A percentile compares a stretch with the other conserved stretches of the same genome.
phyloP scores from a whole-genome alignment of 225 moss, liverwort and hornwort species.

The Bryoerythrophyllum caledonicum region DNA sequence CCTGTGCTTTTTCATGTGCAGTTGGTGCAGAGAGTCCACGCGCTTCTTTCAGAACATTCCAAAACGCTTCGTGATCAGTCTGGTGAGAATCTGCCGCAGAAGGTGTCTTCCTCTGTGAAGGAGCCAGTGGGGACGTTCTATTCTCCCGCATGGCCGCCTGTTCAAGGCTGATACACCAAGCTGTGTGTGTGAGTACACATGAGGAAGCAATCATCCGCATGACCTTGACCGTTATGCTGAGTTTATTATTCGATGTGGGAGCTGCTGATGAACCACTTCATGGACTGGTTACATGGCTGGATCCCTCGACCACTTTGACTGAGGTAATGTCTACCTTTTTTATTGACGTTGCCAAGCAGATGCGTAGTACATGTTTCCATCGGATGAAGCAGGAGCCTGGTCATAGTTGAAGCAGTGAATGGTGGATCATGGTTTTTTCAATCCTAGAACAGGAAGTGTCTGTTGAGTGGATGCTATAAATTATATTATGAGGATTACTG shows the following conservation, averaged over 20 bases:
- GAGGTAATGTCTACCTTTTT: neutral
- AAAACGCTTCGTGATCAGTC: slow-evolving; percentile 58
- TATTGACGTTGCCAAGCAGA: slow-evolving; percentile 5
- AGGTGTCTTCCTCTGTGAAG: slow-evolving; percentile 23
- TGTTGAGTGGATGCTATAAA: neutral
- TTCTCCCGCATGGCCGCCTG: slow-evolving; percentile 84
- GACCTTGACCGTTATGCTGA: neutral
- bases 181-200: slow-evolving; percentile 14
- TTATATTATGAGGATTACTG: neutral
- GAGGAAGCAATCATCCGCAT: neutral
- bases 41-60: slow-evolving; percentile 62
- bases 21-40: slow-evolving; percentile 77
- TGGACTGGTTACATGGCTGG: neutral
- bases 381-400: neutral
- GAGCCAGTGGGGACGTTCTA: slow-evolving; percentile 55
- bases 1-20: slow-evolving; percentile 34
- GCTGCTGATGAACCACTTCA: neutral
- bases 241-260: neutral
- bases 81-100: slow-evolving; percentile 52
- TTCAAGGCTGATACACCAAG: slow-evolving; percentile 38
- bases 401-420: neutral
- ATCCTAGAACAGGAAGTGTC: neutral
- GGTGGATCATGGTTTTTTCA: neutral
- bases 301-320: slow-evolving; percentile 2
- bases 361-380: neutral